Conservation (phyloP, 2,329 filamentous ascomycete species). For the Neofusicoccum umdonicola region DNA sequence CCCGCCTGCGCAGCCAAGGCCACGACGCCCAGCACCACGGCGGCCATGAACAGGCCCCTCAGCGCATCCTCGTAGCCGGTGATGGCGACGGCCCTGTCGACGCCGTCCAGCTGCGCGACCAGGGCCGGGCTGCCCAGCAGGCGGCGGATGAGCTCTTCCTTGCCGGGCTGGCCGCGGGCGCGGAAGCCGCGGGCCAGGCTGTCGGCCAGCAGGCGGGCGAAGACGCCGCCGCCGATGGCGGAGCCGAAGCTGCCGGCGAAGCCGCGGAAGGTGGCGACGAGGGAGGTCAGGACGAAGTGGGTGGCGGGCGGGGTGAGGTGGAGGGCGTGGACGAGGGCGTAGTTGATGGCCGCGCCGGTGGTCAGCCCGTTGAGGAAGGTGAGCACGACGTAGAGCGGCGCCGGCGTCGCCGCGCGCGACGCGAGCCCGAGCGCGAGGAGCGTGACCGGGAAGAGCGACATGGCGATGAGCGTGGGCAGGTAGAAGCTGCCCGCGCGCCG, state of each 20-base stretch:
- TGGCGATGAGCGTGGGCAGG: slow-evolving; percentile 58
- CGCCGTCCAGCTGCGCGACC: slow-evolving; percentile 49
- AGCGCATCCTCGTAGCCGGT: slow-evolving; percentile 55
- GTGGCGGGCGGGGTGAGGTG: slow-evolving; percentile 65
- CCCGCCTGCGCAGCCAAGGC: slow-evolving; percentile 56
- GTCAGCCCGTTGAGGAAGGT: slow-evolving; percentile 70
- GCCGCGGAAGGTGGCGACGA: slow-evolving; percentile 76
- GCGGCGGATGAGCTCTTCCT: slow-evolving; percentile 48
- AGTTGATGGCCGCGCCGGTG: slow-evolving; percentile 73
- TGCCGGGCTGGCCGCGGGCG: slow-evolving; percentile 38
- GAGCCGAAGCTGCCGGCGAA: slow-evolving; percentile 80
- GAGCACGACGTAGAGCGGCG: slow-evolving; percentile 55
- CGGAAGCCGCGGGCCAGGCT: slow-evolving; percentile 59
- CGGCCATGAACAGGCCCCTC: slow-evolving; percentile 53
- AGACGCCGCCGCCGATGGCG: slow-evolving; percentile 74
- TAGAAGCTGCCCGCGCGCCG: slow-evolving; percentile 72
- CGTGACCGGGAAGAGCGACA: slow-evolving; percentile 60
- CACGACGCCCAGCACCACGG: slow-evolving; percentile 47
- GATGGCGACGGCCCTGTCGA: slow-evolving; percentile 52
- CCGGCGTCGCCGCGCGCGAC: slow-evolving; percentile 53
- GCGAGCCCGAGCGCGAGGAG: slow-evolving; percentile 58
- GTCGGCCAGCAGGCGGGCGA: slow-evolving; percentile 59
- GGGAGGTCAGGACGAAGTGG: slow-evolving; percentile 72
- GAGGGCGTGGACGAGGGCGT: slow-evolving; percentile 75
- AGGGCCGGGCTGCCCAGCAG: slow-evolving; percentile 59